Percentiles rank a stretch among this genome's conserved stretches.
Conservation (phyloP, 2,329 filamentous ascomycete species). For the Metarhizium guizhouense region DNA sequence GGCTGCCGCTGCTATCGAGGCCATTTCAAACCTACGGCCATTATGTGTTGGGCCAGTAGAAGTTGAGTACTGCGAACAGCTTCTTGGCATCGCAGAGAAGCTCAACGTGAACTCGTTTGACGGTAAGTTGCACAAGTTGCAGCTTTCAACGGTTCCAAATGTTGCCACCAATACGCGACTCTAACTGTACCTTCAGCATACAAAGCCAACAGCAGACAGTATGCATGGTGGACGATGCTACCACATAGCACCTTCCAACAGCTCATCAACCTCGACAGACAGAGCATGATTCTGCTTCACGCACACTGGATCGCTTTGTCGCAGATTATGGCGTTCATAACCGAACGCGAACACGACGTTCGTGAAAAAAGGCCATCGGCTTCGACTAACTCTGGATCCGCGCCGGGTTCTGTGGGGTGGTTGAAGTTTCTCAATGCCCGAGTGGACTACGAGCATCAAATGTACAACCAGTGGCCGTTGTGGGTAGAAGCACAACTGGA, state of each 20-base stretch:
- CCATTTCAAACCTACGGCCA: conserved; percentile 31
- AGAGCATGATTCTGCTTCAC: conserved; percentile 37
- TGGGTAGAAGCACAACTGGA: conserved; percentile 46
- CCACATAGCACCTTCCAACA: conserved; percentile 42
- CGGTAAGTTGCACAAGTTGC: conserved; percentile 36
- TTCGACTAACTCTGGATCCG: conserved; percentile 18
- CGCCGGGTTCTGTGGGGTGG: conserved; percentile 40
- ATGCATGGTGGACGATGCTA: conserved; percentile 50
- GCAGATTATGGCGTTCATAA: conserved; percentile 44
- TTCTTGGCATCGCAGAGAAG: conserved; percentile 39
- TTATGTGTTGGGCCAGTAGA: conserved; percentile 36
- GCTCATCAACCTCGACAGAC: conserved; percentile 37
- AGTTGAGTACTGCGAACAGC: conserved; percentile 33
- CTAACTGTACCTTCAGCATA: conserved; percentile 29
- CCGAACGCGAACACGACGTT: conserved; percentile 28
- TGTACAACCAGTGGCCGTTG: conserved; percentile 43
- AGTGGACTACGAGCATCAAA: conserved; percentile 33
- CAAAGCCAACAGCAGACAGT: conserved; percentile 38
- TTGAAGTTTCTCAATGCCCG: conserved; percentile 39
- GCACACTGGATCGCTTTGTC: conserved; percentile 47
- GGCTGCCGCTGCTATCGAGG: conserved; percentile 35
- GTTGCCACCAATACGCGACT: neutral
- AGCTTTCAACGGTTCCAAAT: neutral
- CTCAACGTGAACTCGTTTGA: conserved; percentile 44
- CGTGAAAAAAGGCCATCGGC: conserved; percentile 18